Base-by-base conservation (phyloP, 805 yeast genomes). In the Teunomyces barrocoloradensis region DNA sequence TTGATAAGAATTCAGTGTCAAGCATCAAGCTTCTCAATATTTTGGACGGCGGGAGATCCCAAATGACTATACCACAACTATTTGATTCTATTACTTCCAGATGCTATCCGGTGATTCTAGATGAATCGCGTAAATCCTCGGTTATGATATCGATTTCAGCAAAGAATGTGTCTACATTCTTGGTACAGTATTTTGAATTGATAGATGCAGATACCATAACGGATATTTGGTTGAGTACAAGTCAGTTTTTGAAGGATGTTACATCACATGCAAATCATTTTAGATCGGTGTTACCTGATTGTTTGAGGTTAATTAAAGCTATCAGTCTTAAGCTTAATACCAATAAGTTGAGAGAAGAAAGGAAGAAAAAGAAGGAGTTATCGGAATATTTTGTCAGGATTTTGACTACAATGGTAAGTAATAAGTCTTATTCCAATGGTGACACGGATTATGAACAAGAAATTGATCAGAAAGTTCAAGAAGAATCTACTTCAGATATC, bases 21-120 rank as follows among this genome's bases (percentile, higher is more conserved):
- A 59, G 58, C 21, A 77, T 82, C 55, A 85, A 84, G 53, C 58
- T 88, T 1, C 63, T 88, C n/a, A 89, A 87, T 61, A 84, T 87
- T 2, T 67, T 91, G 42, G 97, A 91, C 65, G 92, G 94, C 0
- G 86, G 96, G 6, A 80, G 87, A 53, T 87, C 96, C 0, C 87
- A 82, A 47, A 57, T 80, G 4, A 86, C 95, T 0, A 68, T 89
- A 11, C 91, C 95, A 0, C 77, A 79, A 54, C 67, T 90, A 4
- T 71, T 88, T 53, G 74, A 79, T 47, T 71, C 87, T 0, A 71
- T 85, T 28, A 59, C 65, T 18, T 68, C 81, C 7, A 68, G 85
- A 49, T 69, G 79, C 45, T 57, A 61, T 27, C 72, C 75, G 0
- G 63, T 57, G 42, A 17, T 59, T 2, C 45, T 68, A 6, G 63